Evolutionary conservation across 2,329 filamentous ascomycete species (phyloP).

Genomic region (Blastomyces gilchristii): DNA sequence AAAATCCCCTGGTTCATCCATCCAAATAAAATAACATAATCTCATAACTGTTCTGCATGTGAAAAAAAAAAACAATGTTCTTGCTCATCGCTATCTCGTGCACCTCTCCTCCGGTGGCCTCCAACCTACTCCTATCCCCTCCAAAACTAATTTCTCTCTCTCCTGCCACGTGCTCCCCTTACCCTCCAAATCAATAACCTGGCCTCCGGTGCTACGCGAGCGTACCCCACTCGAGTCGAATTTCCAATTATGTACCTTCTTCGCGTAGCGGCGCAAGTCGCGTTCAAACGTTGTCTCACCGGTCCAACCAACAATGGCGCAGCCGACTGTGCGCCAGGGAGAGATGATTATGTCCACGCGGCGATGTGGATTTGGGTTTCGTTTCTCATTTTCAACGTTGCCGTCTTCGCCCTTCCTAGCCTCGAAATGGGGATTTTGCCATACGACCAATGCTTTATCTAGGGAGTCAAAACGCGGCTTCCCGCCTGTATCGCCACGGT

Average conservation of each 20-base stretch:
- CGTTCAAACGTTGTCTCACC: conserved; percentile 84
- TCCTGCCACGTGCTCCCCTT: conserved; percentile 49
- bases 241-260: conserved; percentile 60
- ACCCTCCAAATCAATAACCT: conserved; percentile 59
- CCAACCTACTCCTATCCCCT: conserved; percentile 60
- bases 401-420: conserved; percentile 29
- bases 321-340: conserved; percentile 81
- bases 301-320: conserved; percentile 78
- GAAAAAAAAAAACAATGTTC: neutral
- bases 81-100: conserved; percentile 42
- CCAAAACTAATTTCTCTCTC: conserved; percentile 73
- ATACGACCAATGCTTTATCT: conserved; percentile 86
- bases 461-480: conserved; percentile 70
- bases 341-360: conserved; percentile 86
- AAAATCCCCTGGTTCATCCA: neutral
- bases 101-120: conserved; percentile 57
- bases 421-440: conserved; percentile 58
- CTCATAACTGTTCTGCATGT: neutral
- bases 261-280: conserved; percentile 72
- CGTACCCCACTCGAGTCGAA: conserved; percentile 87
- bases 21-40: neutral
- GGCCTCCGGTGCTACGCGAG: conserved; percentile 51
- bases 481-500: conserved; percentile 35
- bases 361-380: conserved; percentile 65
- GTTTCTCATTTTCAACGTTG: conserved; percentile 28